Conservation (phyloP, 169 alveolate species). For the Cryptosporidium sp. region DNA sequence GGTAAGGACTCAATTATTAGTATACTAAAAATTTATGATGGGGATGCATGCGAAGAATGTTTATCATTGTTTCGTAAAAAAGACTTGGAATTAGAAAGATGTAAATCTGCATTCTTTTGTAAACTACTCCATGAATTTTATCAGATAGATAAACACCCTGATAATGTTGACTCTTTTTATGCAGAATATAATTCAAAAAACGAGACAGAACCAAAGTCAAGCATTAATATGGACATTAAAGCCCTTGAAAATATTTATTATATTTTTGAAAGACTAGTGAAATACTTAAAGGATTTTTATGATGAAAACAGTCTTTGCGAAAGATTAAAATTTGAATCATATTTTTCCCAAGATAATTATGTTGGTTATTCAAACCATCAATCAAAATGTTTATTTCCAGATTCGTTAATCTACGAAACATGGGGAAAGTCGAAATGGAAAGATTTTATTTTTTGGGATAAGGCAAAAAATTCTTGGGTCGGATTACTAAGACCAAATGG, state of each 20-base stretch:
- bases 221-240: slow-evolving; percentile 12
- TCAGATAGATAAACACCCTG: slow-evolving; percentile 7
- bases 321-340: not conserved
- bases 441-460: slow-evolving; percentile 59
- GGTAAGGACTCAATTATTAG: not conserved
- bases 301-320: not conserved
- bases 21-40: slow-evolving; percentile 24
- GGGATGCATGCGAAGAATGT: slow-evolving; percentile 39
- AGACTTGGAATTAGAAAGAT: slow-evolving; percentile 6
- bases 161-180: slow-evolving; percentile 56
- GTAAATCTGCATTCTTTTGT: slow-evolving; percentile 28
- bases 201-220: not conserved
- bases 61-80: slow-evolving; percentile 14
- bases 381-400: slow-evolving; percentile 43
- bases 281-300: not conserved
- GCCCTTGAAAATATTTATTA: slow-evolving; percentile 22
- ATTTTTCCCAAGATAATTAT: slow-evolving; percentile 19
- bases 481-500: slow-evolving; percentile 65
- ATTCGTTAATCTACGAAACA: slow-evolving; percentile 12
- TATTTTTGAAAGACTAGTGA: slow-evolving; percentile 23
- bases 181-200: slow-evolving; percentile 29
- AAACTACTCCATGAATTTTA: slow-evolving; percentile 30
- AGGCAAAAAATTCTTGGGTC: slow-evolving; percentile 36
- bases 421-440: slow-evolving; percentile 73
- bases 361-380: not conserved